Conservation (phyloP, 2,329 filamentous ascomycete species). For the Talaromyces sp. region DNA sequence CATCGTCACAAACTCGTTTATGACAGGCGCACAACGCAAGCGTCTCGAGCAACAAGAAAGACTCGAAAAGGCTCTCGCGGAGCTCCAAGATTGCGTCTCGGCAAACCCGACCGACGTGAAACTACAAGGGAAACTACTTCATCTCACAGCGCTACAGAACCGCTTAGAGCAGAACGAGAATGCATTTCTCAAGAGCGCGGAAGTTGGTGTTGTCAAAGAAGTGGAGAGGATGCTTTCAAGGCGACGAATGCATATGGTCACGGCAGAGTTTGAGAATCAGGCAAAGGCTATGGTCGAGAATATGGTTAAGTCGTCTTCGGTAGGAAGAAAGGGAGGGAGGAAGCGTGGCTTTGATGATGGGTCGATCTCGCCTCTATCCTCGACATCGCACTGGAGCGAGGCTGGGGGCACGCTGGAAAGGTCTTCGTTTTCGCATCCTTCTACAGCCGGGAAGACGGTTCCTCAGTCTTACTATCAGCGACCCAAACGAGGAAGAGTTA, state of each 20-base stretch:
- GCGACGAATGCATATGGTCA: not conserved
- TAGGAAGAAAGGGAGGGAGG: not conserved
- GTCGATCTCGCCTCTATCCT: not conserved
- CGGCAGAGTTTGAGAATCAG: not conserved
- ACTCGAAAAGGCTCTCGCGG: not conserved
- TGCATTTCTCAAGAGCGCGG: not conserved
- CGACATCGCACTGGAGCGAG: not conserved
- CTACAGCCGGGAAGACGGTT: conserved; percentile 12
- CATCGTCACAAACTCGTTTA: not conserved
- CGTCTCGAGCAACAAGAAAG: conserved; percentile 1
- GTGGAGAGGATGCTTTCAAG: not conserved
- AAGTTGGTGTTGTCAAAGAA: not conserved
- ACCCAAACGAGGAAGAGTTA: not conserved
- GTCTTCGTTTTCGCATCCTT: conserved; percentile 2
- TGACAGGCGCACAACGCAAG: conserved; percentile 7
- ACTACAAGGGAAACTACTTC: not conserved
- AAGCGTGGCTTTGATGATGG: not conserved
- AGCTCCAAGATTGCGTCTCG: not conserved
- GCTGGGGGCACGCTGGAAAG: not conserved
- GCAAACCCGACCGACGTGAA: not conserved
- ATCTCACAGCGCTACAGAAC: not conserved
- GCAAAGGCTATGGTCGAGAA: not conserved
- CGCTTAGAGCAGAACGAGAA: not conserved
- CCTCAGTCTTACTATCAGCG: not conserved
- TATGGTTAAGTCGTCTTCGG: not conserved